phyloP scores from a whole-genome alignment of 495 filamentous ascomycete genomes.

The Penicillium malachiteum region DNA sequence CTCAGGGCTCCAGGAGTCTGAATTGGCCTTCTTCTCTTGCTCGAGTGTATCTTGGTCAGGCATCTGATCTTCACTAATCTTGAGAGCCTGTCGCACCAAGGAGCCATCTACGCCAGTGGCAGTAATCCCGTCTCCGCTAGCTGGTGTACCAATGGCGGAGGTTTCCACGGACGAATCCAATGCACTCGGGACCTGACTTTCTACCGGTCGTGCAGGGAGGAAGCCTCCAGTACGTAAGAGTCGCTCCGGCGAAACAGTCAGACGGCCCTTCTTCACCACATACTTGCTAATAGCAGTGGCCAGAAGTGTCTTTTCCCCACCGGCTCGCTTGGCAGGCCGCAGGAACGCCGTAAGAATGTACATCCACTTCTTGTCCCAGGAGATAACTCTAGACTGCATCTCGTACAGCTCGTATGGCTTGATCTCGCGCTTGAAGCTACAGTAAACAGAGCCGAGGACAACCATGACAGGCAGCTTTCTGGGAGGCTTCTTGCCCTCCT shows the following conservation, averaged over 20 bases:
- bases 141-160: constrained; percentile 38
- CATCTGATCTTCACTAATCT: constrained; percentile 31
- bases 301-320: constrained; percentile 58
- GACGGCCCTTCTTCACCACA: constrained; percentile 82
- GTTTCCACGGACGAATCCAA: constrained; percentile 26
- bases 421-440: constrained; percentile 67
- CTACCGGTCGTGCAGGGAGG: constrained; percentile 43
- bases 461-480: constrained; percentile 49
- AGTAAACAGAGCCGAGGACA: constrained; percentile 63
- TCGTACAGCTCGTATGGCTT: constrained; percentile 64
- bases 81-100: constrained; percentile 39
- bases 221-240: constrained; percentile 67
- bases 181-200: constrained; percentile 1
- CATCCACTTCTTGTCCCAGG: constrained; percentile 85
- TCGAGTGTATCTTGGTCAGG: constrained; percentile 26
- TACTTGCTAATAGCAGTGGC: constrained; percentile 82
- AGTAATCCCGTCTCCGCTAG: constrained; percentile 34
- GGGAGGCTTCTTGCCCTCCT: constrained; percentile 43
- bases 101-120: constrained; percentile 35
- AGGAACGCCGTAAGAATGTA: constrained; percentile 75
- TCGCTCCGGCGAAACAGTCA: constrained; percentile 81
- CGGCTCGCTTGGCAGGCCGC: constrained; percentile 40
- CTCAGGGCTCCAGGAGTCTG: constrained; percentile 33
- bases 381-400: constrained; percentile 63
- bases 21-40: constrained; percentile 34